These are phyloP conservation scores for Phyllachora maydis DNA, from an alignment of 2,329 filamentous ascomycete species.

Conservation along the genomic window DNA sequence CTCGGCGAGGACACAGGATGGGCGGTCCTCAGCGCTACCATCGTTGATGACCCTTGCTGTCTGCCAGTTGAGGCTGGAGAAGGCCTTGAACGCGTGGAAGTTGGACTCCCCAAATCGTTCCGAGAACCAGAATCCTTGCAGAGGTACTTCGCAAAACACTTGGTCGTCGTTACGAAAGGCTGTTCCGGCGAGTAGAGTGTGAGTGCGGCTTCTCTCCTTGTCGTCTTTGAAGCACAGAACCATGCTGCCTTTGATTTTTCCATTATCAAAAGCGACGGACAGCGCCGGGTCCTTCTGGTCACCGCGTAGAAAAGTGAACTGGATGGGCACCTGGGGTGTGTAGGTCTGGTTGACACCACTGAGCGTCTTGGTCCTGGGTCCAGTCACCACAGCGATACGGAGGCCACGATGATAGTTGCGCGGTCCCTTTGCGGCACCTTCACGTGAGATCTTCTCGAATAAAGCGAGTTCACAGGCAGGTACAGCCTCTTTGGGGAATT, in stretches of 20 bases:
- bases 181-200: conserved; percentile 54
- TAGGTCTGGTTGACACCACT: conserved; percentile 57
- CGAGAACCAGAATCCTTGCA: conserved; percentile 42
- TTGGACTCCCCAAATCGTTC: conserved; percentile 27
- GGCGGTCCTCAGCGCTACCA: conserved; percentile 36
- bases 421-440: conserved; percentile 51
- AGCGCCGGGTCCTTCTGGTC: conserved; percentile 51
- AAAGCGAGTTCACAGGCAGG: conserved; percentile 51
- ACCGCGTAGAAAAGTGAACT: conserved; percentile 57
- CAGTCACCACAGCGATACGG: conserved; percentile 59
- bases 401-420: conserved; percentile 61
- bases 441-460: conserved; percentile 50
- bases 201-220: conserved; percentile 49
- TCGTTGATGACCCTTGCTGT: conserved; percentile 52
- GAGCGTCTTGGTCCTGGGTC: conserved; percentile 54
- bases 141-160: conserved; percentile 46
- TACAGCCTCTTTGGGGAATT: conserved; percentile 58
- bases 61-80: conserved; percentile 40
- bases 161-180: conserved; percentile 46
- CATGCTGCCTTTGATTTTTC: conserved; percentile 46
- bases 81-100: conserved; percentile 20
- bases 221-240: conserved; percentile 57
- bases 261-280: conserved; percentile 49
- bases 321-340: conserved; percentile 42
- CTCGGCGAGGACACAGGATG: conserved; percentile 52